Evolutionary conservation across 495 filamentous ascomycete species (phyloP).

Genomic region (Penicillium dipodomyicola): DNA sequence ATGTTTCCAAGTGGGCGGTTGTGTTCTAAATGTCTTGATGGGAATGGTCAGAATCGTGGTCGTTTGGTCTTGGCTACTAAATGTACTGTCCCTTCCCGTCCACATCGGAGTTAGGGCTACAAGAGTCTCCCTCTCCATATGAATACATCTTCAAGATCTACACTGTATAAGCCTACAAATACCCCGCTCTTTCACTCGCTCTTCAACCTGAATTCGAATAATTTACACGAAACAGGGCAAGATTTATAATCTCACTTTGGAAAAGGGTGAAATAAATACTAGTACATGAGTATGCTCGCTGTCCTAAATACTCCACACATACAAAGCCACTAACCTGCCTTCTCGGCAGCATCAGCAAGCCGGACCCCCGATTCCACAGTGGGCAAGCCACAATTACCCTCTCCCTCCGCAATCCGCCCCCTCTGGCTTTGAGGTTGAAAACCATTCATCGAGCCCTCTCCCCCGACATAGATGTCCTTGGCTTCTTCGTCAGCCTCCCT

Average conservation of each 20-base stretch:
- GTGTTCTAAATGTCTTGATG: background rate
- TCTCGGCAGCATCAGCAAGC: background rate
- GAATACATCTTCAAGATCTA: background rate
- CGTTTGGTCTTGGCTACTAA: background rate
- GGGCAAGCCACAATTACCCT: background rate
- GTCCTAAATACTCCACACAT: background rate
- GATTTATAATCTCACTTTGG: too few species aligned
- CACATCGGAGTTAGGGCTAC: background rate
- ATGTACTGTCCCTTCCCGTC: background rate
- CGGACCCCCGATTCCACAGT: background rate
- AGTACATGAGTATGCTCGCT: background rate
- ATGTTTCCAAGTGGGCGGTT: background rate
- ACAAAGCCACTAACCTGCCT: background rate
- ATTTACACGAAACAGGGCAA: background rate
- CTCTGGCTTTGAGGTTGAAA: background rate
- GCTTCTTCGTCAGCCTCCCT: conserved; percentile 12
- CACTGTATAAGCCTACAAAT: background rate
- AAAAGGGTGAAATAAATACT: background rate
- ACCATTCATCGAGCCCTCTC: background rate
- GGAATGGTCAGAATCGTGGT: background rate
- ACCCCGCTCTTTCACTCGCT: background rate
- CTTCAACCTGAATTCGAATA: background rate
- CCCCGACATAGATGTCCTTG: background rate
- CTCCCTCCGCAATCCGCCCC: background rate
- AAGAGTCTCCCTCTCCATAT: background rate